Evolutionary conservation across 2,329 filamentous ascomycete genomes (phyloP), one percentile per base, ranked within the genome.

Genomic region (Sclerotinia nivalis): DNA sequence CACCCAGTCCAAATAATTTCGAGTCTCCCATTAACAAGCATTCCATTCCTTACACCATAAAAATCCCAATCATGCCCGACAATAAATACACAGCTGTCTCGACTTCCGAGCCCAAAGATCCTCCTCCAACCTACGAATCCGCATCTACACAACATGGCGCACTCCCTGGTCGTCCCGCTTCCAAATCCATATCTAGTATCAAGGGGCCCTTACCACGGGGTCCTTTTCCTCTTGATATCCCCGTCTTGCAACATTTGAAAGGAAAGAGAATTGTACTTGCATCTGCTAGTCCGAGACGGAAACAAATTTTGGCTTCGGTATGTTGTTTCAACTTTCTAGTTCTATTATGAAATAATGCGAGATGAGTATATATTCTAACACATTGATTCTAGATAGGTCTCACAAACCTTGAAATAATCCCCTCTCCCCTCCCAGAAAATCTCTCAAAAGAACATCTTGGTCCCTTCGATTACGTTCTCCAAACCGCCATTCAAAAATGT

Each of bases 401-500:
- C 15, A 86, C 84, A 3, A 90, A 93, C 77, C 81, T 97, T 77
- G 94, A 98, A 81, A 88, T 97, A 77, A 86, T 90, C 71, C 93
- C 96, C 22, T 97, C 93, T 55, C 89, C 86, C 68, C 89, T 92
- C 73, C 90, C 92, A 66, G 96, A 99, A 82, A 87, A 98, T 82
- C 87, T 97, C 68, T 87, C 92, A 76, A 97, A 98, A 80, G 80
- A 82, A 10, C 79, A 82, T 2, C 86, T 95, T 71, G 88, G 89
- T 0, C 93, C 96, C 0, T 91, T 92, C 79, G 93, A 97, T 82
- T 99, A 99, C 82, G 96, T 97, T 28, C 85, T 94, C 20, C 88
- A 90, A 70, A 99, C 96, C 2, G 95, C 95, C 4, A 88, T 88
- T 31, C 87, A 91, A 75, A 99, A 99, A 81, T 92, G 90, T 65